Base-by-base conservation (phyloP, 495 filamentous ascomycete species). In the Lindgomyces ingoldianus region DNA sequence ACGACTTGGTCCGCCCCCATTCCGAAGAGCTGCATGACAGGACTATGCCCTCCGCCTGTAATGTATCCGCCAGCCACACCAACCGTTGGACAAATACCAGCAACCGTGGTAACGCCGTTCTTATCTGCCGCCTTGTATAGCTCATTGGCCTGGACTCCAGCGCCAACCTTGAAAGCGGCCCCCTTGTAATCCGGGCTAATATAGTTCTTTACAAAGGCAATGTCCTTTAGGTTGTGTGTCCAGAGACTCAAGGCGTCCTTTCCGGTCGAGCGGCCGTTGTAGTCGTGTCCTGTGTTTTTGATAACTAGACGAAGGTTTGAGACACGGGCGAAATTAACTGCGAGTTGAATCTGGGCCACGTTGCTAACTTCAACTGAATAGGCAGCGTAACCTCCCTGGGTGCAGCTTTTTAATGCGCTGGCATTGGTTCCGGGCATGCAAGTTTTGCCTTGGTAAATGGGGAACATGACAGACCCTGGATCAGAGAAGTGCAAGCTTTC, bases 251-350 rank as follows among this genome's bases (percentile, higher is more conserved):
- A 26, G 1, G 48, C 26, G 9, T 57, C 63, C 19, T 19, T 39
- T 9, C 63, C 63, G 6, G 45, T 41, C 2, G 24, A 39, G 22
- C 60, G 60, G 1, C 39, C 63, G 1, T 18, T 26, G 22, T 47
- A 39, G 42, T 67, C 63, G 29, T 89, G 87, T 25, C 88, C 88
- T 1, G 87, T 91, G 65, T 89, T 90, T 77, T 87, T 88, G 60
- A 89, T 79, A 0, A 85, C 76, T 1, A 90, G 74, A 25, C 86
- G 75, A 0, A 89, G 60, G 25, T 83, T 81, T n/a, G 75, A 74
- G 11, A 87, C 81, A 46, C 81, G 75, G 1, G 86, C 86, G 74
- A 88, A 88, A 68, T 83, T 83, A 25, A 89, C 78, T 0, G 83
- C 83, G 9, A 80, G 75, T 60, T 84, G 81, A 41, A 89, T 73